Evolutionary conservation across 306 rosid genomes (phyloP).

Genomic region (Calophaca sinica): DNA sequence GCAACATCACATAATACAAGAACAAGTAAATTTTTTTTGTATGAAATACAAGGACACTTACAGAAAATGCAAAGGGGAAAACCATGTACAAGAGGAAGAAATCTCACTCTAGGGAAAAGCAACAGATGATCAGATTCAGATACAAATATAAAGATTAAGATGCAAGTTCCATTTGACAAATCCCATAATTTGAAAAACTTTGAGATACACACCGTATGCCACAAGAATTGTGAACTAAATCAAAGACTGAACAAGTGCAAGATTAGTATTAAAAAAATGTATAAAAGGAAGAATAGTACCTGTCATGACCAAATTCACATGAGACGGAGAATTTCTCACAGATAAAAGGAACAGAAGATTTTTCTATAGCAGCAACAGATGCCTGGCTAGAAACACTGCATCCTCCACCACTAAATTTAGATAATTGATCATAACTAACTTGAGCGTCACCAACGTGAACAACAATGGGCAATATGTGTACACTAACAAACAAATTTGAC

Average conservation of each 20-base stretch:
- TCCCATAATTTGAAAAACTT: constrained; percentile 1
- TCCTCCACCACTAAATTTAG: constrained; percentile 60
- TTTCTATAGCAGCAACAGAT: constrained; percentile 59
- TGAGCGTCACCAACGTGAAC: constrained; percentile 66
- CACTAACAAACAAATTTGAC: constrained; percentile 66
- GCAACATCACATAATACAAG: background rate
- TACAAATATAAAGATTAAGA: constrained; percentile 17
- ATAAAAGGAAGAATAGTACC: constrained; percentile 60
- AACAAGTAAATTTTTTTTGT: background rate
- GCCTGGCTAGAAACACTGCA: constrained; percentile 60
- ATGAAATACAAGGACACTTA: background rate
- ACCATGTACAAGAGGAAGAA: constrained; percentile 8
- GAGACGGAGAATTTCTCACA: constrained; percentile 75
- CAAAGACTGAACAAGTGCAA: constrained; percentile 21
- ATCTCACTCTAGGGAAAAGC: constrained; percentile 5
- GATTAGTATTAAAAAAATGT: constrained; percentile 29
- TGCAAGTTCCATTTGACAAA: constrained; percentile 3
- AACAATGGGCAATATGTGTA: constrained; percentile 67
- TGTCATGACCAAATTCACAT: constrained; percentile 81
- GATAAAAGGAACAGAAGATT: constrained; percentile 56
- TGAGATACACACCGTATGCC: background rate
- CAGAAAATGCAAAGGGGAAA: constrained; percentile 17
- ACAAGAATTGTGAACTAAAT: constrained; percentile 24
- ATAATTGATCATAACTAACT: constrained; percentile 59
- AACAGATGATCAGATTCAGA: constrained; percentile 10